phyloP scores from a whole-genome alignment of 257 asterid genomes.

The Ilex asprella region DNA sequence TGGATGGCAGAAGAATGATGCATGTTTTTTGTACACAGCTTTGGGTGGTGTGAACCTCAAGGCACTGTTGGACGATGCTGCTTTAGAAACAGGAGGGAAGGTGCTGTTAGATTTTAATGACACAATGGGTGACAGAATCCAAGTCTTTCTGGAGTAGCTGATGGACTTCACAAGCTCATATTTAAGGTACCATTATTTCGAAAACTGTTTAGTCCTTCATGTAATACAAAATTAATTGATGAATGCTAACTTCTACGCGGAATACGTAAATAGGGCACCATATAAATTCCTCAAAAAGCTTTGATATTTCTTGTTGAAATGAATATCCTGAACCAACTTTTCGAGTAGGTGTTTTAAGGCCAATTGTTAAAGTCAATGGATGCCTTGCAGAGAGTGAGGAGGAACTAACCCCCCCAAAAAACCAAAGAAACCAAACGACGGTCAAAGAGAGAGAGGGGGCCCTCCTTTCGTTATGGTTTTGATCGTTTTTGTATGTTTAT shows the following conservation, averaged over 20 bases:
- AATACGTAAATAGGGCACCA: neutral
- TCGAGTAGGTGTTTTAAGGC: too few relatives aligned
- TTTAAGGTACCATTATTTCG: neutral
- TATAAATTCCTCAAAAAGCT: neutral
- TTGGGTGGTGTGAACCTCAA: conserved; percentile 72
- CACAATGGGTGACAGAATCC: conserved; percentile 80
- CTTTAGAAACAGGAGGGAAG: conserved; percentile 67
- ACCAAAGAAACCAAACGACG: too few relatives aligned
- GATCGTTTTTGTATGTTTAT: too few relatives aligned
- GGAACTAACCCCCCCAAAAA: too few relatives aligned
- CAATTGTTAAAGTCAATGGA: too few relatives aligned
- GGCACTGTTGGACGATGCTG: conserved; percentile 57
- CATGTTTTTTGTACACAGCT: conserved; percentile 38
- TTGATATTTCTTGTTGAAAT: neutral
- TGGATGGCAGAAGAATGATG: neutral
- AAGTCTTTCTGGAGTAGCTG: conserved; percentile 64
- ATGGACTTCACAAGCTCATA: neutral
- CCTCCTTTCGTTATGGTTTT: too few relatives aligned
- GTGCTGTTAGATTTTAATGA: conserved; percentile 72
- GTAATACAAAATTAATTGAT: neutral
- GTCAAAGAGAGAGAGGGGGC: too few relatives aligned
- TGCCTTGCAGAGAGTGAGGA: too few relatives aligned
- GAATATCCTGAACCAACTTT: neutral
- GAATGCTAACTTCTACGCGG: neutral
- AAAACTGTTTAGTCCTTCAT: neutral